Conservation (phyloP, 352 stramenopile genomes). For the Phytophthora nicotianae region DNA sequence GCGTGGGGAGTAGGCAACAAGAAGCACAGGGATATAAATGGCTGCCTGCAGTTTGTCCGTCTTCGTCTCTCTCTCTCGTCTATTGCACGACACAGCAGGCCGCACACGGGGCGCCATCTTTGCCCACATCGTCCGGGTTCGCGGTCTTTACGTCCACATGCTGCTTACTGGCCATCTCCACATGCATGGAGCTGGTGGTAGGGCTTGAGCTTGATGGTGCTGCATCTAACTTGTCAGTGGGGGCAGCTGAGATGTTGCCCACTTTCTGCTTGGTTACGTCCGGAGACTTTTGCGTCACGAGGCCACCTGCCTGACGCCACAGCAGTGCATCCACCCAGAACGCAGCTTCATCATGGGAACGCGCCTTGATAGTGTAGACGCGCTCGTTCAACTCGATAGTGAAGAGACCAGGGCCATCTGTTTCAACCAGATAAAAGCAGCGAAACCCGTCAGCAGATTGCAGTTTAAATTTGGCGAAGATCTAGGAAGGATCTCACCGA, state of each 20-base stretch:
- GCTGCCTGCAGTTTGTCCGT: slow-evolving; percentile 14
- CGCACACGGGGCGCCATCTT: slow-evolving; percentile 52
- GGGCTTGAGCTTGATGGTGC: slow-evolving; percentile 6
- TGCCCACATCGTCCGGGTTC: slow-evolving; percentile 43
- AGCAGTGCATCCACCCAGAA: slow-evolving; percentile 90
- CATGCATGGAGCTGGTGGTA: slow-evolving; percentile 32
- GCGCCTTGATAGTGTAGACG: slow-evolving; percentile 91
- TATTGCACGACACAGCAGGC: slow-evolving; percentile 80
- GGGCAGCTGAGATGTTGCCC: slow-evolving; percentile 39
- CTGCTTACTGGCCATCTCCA: slow-evolving; percentile 37
- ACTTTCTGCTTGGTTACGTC: slow-evolving; percentile 50
- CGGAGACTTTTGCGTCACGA: slow-evolving; percentile 82
- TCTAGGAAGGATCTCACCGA: slow-evolving; percentile 35
- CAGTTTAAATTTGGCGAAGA: not conserved
- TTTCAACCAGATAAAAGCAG: slow-evolving; percentile 16
- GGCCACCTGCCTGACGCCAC: slow-evolving; percentile 79
- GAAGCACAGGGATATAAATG: slow-evolving; percentile 34
- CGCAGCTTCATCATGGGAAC: slow-evolving; percentile 82
- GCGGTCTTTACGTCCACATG: slow-evolving; percentile 20
- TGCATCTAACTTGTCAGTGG: slow-evolving; percentile 45
- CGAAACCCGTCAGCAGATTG: slow-evolving; percentile 12
- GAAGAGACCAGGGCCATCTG: slow-evolving; percentile 85
- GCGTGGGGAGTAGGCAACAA: slow-evolving; percentile 15
- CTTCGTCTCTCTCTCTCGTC: slow-evolving; percentile 20
- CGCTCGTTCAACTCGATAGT: slow-evolving; percentile 91